Percentiles rank a stretch among this genome's conserved stretches.
These are phyloP conservation scores for Canna indica DNA, from an alignment of 176 grass and related monocot species.

Conservation along the genomic window DNA sequence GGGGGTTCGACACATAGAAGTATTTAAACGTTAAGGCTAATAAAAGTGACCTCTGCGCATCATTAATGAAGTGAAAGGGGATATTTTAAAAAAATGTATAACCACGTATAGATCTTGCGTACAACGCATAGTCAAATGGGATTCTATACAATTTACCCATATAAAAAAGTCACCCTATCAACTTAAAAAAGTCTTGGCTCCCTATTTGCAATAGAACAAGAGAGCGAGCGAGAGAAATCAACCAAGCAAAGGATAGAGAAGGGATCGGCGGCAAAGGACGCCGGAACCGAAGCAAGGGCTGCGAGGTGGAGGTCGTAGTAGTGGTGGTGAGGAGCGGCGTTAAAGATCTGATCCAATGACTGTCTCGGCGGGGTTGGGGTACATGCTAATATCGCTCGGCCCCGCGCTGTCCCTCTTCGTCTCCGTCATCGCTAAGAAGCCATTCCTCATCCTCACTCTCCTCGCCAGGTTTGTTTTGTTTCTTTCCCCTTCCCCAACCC, in stretches of 20 bases:
- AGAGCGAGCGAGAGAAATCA: background rate
- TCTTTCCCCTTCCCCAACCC: background rate
- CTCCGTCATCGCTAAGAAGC: slow-evolving; percentile 67
- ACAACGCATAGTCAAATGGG: too few species aligned
- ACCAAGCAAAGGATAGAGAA: background rate
- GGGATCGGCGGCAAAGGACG: background rate
- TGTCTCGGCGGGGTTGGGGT: slow-evolving; percentile 64
- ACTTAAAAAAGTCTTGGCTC: background rate
- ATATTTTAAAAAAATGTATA: too few species aligned
- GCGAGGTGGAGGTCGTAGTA: background rate
- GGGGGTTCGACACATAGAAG: too few species aligned
- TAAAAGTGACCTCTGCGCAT: too few species aligned
- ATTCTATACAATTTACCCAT: too few species aligned
- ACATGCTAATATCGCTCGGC: slow-evolving; percentile 70
- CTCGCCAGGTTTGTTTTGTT: slow-evolving; percentile 51
- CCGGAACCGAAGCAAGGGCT: background rate
- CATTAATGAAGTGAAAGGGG: too few species aligned
- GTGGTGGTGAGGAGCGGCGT: background rate
- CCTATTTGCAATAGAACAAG: background rate
- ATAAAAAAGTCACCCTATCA: background rate
- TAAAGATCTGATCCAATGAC: slow-evolving; percentile 40
- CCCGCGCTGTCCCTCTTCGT: slow-evolving; percentile 80
- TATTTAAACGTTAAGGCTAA: too few species aligned
- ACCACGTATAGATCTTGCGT: too few species aligned
- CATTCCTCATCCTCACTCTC: slow-evolving; percentile 90